Percentiles rank a stretch among this genome's conserved stretches.
phyloP scores from a whole-genome alignment of 495 filamentous ascomycete species.

The Lasiosphaeriaceae sp. region DNA sequence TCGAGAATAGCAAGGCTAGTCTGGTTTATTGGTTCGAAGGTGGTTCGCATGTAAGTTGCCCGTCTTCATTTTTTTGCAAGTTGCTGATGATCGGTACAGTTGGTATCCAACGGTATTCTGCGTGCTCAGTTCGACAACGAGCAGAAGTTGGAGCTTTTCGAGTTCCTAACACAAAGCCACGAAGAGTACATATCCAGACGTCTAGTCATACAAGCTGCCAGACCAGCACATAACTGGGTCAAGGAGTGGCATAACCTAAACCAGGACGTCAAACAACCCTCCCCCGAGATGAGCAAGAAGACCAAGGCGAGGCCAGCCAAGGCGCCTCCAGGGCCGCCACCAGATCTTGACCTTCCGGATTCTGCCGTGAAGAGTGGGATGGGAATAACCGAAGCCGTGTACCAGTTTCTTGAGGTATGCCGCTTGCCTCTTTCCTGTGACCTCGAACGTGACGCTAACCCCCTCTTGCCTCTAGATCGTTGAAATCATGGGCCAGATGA shows the following conservation, averaged over 20 bases:
- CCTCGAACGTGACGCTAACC: conserved; percentile 1
- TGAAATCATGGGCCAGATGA: conserved; percentile 74
- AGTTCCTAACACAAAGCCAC: conserved; percentile 59
- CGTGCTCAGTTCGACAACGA: conserved; percentile 62
- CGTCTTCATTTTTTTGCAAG: background rate
- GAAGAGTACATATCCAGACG: conserved; percentile 66
- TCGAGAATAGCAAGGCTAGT: conserved; percentile 58
- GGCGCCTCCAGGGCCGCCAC: conserved; percentile 46
- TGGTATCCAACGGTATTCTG: conserved; percentile 60
- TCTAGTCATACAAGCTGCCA: conserved; percentile 49
- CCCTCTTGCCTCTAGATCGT: conserved; percentile 53
- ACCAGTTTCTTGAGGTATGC: conserved; percentile 66
- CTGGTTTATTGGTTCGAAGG: conserved; percentile 72
- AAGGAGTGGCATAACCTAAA: conserved; percentile 54
- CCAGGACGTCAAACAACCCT: conserved; percentile 58
- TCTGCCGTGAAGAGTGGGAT: conserved; percentile 58
- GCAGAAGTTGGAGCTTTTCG: conserved; percentile 69
- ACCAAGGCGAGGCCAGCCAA: conserved; percentile 50
- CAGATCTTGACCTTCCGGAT: conserved; percentile 56
- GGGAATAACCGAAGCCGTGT: conserved; percentile 57
- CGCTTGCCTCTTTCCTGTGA: background rate
- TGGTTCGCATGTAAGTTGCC: conserved; percentile 58
- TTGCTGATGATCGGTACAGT: conserved; percentile 39
- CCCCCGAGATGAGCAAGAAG: conserved; percentile 71
- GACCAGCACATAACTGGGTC: conserved; percentile 50